Evolutionary conservation across 495 filamentous ascomycete species (phyloP).

Genomic region (Daldinia loculata): DNA sequence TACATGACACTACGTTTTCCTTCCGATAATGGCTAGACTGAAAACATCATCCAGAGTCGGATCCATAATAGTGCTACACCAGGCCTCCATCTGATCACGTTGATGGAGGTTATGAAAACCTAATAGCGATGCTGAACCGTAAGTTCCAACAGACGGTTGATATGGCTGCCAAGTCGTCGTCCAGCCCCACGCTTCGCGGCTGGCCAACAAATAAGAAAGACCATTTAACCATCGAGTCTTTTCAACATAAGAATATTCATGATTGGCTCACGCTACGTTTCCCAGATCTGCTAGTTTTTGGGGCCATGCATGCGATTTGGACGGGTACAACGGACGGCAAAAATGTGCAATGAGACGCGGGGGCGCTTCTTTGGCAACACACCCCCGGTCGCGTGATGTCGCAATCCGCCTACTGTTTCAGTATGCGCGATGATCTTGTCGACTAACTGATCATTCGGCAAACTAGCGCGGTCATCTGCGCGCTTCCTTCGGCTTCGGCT

Average conservation of each 20-base stretch:
- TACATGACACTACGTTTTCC: slow-evolving; percentile 25
- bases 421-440: slow-evolving; percentile 22
- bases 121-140: neutral
- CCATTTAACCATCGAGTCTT: neutral
- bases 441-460: slow-evolving; percentile 17
- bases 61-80: slow-evolving; percentile 5
- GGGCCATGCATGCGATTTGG: slow-evolving; percentile 22
- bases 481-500: neutral
- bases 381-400: slow-evolving; percentile 19
- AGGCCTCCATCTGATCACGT: slow-evolving; percentile 14
- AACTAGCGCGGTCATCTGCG: slow-evolving; percentile 23
- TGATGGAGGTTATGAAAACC: slow-evolving; percentile 8
- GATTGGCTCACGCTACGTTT: slow-evolving; percentile 23
- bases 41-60: neutral
- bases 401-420: slow-evolving; percentile 17
- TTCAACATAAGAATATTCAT: slow-evolving; percentile 5
- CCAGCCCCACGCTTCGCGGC: slow-evolving; percentile 21
- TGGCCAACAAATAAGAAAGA: slow-evolving; percentile 12
- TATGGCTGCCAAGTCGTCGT: slow-evolving; percentile 11
- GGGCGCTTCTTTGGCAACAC: slow-evolving; percentile 20
- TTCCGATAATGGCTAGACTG: slow-evolving; percentile 8
- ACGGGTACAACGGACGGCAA: slow-evolving; percentile 7
- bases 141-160: slow-evolving; percentile 9
- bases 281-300: slow-evolving; percentile 12
- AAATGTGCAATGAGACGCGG: slow-evolving; percentile 14